phyloP scores from a whole-genome alignment of 1,139 yeast genomes.

The Meyerozyma smithsonii region DNA sequence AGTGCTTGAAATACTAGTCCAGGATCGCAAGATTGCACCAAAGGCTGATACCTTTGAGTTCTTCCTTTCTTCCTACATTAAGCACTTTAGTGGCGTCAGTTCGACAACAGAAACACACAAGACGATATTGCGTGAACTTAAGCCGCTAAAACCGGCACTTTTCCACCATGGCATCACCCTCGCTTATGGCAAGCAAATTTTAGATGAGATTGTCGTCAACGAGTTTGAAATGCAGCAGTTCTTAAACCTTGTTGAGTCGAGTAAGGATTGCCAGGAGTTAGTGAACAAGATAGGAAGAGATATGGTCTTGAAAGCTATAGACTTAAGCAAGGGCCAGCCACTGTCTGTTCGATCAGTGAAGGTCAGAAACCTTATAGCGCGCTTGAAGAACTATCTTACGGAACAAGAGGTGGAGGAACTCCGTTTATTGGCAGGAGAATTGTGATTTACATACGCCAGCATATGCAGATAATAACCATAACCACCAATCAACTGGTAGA shows the following conservation, averaged over 20 bases:
- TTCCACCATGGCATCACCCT: slow-evolving; percentile 21
- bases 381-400: background rate
- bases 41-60: slow-evolving; percentile 20
- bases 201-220: slow-evolving; percentile 19
- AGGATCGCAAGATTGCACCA: slow-evolving; percentile 20
- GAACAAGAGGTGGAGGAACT: background rate
- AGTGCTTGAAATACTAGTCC: slow-evolving; percentile 17
- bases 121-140: slow-evolving; percentile 19
- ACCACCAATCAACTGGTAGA: background rate
- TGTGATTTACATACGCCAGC: background rate
- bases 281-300: slow-evolving; percentile 7
- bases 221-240: slow-evolving; percentile 30
- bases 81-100: background rate
- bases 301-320: background rate
- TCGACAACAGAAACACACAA: slow-evolving; percentile 7
- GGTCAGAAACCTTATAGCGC: background rate
- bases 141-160: slow-evolving; percentile 27
- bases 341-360: background rate
- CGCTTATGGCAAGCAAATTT: slow-evolving; percentile 18
- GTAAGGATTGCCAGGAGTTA: slow-evolving; percentile 9
- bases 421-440: background rate
- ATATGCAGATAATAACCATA: background rate
- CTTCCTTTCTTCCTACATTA: slow-evolving; percentile 9
- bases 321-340: background rate
- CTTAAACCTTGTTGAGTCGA: slow-evolving; percentile 16